Evolutionary conservation across 805 yeast genomes (phyloP), one percentile per base, ranked within the genome.

Genomic region (Starmerella potacharoeniae): DNA sequence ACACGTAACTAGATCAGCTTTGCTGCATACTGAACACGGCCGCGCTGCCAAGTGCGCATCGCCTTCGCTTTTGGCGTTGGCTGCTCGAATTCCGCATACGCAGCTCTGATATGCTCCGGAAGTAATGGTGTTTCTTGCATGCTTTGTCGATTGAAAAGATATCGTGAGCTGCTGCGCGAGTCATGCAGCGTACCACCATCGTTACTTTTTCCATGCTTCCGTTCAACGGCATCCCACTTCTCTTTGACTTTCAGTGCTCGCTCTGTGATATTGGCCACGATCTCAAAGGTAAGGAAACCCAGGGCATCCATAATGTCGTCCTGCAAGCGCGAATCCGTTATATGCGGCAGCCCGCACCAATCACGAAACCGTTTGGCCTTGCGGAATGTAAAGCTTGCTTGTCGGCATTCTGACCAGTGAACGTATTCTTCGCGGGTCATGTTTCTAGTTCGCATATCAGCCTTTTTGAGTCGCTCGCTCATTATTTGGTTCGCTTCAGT

Each of bases 391-490:
- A 93, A 93, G 56, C 95, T 83, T 1, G 97, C 97, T 69, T 93
- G 98, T 58, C 98, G 79, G 70, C 98, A 93, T 66, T 93, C 98
- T 11, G 96, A 86, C 97, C 97, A 93, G 68, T 93, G 98, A 16
- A 90, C 98, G 65, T 93, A 93, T 67, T 93, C 98, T 64, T 93
- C 96, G 65, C 82, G 84, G 0, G 98, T 93, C 98, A 93, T 93
- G 62, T 84, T 78, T 60, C 76, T 80, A 0, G 98, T 93, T 58
- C 98, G 76, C 51, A 93, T 96, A 69, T 93, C 98, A 4, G 97
- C 97, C 69, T 80, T 82, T 64, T 89, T 88, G 61, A 93, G 76
- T 55, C 97, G 75, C 68, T 89, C 88, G 68, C 88, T 71, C n/a
- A 95, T 87, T 0, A 95, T 93, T 65, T 90, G 97, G 52, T 84